Evolutionary conservation across 371 early-diverging fungal genomes (phyloP).

Genomic region (Apophysomyces trapeziformis): DNA sequence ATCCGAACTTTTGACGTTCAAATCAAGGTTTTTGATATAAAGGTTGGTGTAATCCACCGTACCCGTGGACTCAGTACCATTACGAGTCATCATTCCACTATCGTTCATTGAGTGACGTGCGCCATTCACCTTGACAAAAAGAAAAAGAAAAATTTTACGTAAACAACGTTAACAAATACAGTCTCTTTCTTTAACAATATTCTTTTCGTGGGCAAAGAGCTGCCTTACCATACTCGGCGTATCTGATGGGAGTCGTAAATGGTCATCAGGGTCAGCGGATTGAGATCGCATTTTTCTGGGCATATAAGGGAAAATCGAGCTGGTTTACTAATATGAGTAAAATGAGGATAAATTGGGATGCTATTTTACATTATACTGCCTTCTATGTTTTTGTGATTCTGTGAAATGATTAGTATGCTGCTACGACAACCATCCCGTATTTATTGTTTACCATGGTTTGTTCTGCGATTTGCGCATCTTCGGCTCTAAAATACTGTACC

Average conservation of each 20-base stretch:
- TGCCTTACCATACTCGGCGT: neutral
- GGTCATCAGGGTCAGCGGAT: constrained; percentile 13
- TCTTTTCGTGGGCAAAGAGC: neutral
- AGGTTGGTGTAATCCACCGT: constrained; percentile 49
- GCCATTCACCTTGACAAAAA: neutral
- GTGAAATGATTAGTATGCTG: neutral
- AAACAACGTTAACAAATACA: neutral
- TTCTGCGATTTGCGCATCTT: constrained; percentile 42
- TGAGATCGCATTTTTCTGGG: constrained; percentile 21
- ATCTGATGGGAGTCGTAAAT: neutral
- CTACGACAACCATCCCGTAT: neutral
- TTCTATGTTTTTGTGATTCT: constrained; percentile 6
- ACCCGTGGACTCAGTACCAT: neutral
- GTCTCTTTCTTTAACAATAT: neutral
- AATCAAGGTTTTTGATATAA: constrained; percentile 60
- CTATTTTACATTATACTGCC: constrained; percentile 1
- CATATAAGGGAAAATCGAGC: constrained; percentile 23
- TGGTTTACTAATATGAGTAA: neutral
- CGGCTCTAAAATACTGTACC: constrained; percentile 48
- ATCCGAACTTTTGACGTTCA: constrained; percentile 50
- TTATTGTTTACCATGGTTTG: constrained; percentile 39
- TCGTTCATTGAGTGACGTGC: constrained; percentile 2
- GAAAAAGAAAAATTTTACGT: neutral
- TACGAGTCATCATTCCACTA: constrained; percentile 3
- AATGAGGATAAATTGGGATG: neutral